Evolutionary conservation across 2,329 filamentous ascomycete genomes (phyloP).

Genomic region (Clarireedia sp.): DNA sequence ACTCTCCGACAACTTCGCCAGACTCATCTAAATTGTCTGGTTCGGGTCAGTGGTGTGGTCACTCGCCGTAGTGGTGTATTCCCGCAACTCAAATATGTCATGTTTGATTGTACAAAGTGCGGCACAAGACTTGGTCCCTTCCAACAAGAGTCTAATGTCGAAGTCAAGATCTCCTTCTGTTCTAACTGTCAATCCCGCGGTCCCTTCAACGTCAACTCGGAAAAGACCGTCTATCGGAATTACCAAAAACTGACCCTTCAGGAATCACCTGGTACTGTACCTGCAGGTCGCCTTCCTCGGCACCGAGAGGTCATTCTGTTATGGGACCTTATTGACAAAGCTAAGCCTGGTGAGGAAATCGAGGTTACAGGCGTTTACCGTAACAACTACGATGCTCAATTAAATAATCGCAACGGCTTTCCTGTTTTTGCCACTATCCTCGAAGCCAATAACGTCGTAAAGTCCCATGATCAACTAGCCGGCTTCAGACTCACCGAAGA

Average conservation of each 20-base stretch:
- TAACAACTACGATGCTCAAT: constrained; percentile 94
- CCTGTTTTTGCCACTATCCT: constrained; percentile 96
- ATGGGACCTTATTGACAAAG: constrained; percentile 93
- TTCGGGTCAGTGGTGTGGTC: constrained; percentile 90
- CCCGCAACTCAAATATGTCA: constrained; percentile 95
- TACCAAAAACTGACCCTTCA: constrained; percentile 97
- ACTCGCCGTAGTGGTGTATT: constrained; percentile 93
- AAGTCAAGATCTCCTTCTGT: constrained; percentile 94
- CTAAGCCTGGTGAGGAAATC: constrained; percentile 95
- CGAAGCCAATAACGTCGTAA: constrained; percentile 95
- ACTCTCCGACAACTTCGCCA: constrained; percentile 92
- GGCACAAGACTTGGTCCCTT: constrained; percentile 88
- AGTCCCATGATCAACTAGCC: constrained; percentile 93
- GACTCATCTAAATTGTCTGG: constrained; percentile 89
- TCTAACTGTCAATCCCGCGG: constrained; percentile 93
- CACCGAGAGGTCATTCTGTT: constrained; percentile 91
- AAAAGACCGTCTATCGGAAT: constrained; percentile 97
- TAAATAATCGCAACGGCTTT: constrained; percentile 98
- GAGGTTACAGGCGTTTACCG: constrained; percentile 95
- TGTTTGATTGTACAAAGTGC: constrained; percentile 95
- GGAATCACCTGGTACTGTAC: constrained; percentile 93
- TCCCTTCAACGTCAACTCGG: constrained; percentile 90
- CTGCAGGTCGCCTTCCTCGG: constrained; percentile 85
- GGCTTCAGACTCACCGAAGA: constrained; percentile 93
- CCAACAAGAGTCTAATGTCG: constrained; percentile 92